A percentile compares a stretch with the other conserved stretches of the same genome.
phyloP scores from a whole-genome alignment of 1,284 basidiomycete genomes.

The Naganishia sp. region DNA sequence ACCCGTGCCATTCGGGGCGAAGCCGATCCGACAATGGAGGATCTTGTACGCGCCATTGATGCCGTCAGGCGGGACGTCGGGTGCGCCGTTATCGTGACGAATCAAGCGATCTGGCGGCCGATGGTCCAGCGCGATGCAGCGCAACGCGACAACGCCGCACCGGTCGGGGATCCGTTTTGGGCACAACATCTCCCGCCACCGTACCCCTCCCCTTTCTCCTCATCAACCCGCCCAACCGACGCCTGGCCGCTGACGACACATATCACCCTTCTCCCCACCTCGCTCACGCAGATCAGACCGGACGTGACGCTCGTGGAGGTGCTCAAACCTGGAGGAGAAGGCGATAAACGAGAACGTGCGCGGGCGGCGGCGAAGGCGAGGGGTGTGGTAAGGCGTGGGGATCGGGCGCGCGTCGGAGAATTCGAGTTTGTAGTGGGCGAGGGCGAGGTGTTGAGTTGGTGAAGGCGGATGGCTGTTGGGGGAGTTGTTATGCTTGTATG shows the following conservation, averaged over 20 bases:
- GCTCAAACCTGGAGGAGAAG: conserved; percentile 34
- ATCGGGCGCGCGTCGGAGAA: background rate
- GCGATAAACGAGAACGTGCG: conserved; percentile 25
- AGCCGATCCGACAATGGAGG: conserved; percentile 43
- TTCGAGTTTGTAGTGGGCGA: conserved; percentile 5
- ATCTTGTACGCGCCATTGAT: conserved; percentile 45
- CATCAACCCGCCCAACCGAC: too few species aligned
- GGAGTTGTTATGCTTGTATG: background rate
- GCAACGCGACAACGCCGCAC: background rate
- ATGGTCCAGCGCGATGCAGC: background rate
- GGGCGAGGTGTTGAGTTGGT: conserved; percentile 6
- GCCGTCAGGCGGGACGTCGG: conserved; percentile 44
- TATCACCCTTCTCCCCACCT: conserved; percentile 28
- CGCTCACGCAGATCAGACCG: conserved; percentile 22
- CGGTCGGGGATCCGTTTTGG: conserved; percentile 36
- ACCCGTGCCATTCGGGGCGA: conserved; percentile 30
- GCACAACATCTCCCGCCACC: conserved; percentile 47
- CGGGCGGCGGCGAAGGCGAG: conserved; percentile 25
- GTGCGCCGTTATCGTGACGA: conserved; percentile 42
- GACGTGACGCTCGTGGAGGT: conserved; percentile 42
- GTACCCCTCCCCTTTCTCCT: conserved; percentile 37
- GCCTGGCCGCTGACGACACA: conserved; percentile 33
- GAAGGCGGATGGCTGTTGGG: background rate
- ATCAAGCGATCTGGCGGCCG: conserved; percentile 46
- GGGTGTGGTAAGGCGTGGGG: conserved; percentile 36